These are phyloP conservation scores for Termitomyces sp. DNA, from an alignment of 768 basidiomycete genomes.

Conservation along the genomic window DNA sequence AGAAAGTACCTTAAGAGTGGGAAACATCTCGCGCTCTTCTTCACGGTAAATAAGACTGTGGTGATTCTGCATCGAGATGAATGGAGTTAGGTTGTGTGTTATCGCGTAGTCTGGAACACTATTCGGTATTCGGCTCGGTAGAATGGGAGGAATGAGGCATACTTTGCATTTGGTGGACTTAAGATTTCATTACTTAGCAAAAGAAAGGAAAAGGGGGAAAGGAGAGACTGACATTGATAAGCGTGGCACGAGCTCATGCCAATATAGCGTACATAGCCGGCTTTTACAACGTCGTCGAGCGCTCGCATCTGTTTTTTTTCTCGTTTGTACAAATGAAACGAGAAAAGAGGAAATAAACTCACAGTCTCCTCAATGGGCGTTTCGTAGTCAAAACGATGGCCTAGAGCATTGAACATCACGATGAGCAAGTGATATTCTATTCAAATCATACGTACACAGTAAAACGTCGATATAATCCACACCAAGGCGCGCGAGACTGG, in stretches of 20 bases:
- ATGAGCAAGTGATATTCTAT: background rate
- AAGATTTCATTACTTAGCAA: background rate
- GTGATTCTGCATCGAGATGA: slow-evolving; percentile 70
- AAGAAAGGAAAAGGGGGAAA: background rate
- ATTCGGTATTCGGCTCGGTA: background rate
- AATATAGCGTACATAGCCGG: slow-evolving; percentile 56
- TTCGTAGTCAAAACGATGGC: slow-evolving; percentile 50
- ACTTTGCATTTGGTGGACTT: slow-evolving; percentile 57
- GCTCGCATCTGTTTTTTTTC: slow-evolving; percentile 48
- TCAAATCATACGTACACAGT: slow-evolving; percentile 41
- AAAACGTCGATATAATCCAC: slow-evolving; percentile 74
- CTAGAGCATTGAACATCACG: slow-evolving; percentile 14
- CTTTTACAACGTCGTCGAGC: slow-evolving; percentile 61
- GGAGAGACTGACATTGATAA: slow-evolving; percentile 46
- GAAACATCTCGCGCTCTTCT: slow-evolving; percentile 63
- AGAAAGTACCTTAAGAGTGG: slow-evolving; percentile 40
- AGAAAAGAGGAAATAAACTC: background rate
- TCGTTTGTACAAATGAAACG: background rate
- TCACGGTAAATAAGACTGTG: slow-evolving; percentile 58
- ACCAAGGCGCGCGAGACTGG: slow-evolving; percentile 61
- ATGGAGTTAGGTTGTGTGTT: slow-evolving; percentile 48
- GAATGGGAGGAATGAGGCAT: slow-evolving; percentile 6
- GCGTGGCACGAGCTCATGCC: slow-evolving; percentile 54
- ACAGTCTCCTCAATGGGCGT: slow-evolving; percentile 58
- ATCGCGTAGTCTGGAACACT: slow-evolving; percentile 50